Conservation (phyloP, 768 basidiomycete species). For the Russula earlei region DNA sequence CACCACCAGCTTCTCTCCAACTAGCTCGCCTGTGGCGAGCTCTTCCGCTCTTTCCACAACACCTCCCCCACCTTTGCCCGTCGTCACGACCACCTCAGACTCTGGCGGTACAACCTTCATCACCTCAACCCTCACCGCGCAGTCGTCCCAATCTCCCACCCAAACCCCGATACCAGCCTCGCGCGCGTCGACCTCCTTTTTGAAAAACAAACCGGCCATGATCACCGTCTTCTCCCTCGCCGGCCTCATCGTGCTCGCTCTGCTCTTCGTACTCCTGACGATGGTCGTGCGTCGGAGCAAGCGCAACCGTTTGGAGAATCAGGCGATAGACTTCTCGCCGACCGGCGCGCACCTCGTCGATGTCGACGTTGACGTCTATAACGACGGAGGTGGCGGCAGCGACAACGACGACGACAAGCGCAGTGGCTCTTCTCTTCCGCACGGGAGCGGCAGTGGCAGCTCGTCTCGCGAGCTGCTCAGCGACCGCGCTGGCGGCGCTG, state of each 20-base stretch:
- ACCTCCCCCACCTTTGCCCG: background rate
- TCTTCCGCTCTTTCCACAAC: background rate
- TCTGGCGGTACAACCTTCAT: slow-evolving; percentile 19
- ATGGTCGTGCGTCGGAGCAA: slow-evolving; percentile 42
- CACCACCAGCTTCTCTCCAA: background rate
- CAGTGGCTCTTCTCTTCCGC: background rate
- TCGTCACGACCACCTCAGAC: background rate
- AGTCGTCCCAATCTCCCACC: slow-evolving; percentile 17
- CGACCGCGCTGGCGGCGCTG: background rate
- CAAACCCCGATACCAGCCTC: slow-evolving; percentile 20
- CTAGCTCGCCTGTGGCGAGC: slow-evolving; percentile 1
- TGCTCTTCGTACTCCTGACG: slow-evolving; percentile 35
- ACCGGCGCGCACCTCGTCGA: background rate
- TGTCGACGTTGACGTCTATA: background rate
- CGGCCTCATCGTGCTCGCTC: slow-evolving; percentile 40
- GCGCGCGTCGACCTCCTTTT: slow-evolving; percentile 39
- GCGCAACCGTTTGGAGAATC: slow-evolving; percentile 26
- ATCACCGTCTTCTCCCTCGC: slow-evolving; percentile 47
- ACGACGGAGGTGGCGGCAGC: background rate
- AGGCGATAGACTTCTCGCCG: slow-evolving; percentile 22
- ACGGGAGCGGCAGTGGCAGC: background rate
- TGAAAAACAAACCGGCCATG: slow-evolving; percentile 57
- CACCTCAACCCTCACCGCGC: slow-evolving; percentile 22
- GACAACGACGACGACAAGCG: slow-evolving; percentile 2
- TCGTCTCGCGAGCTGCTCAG: background rate